These are phyloP conservation scores for Brasenia schreberi DNA, from an alignment of 164 flowering plant genomes.

Conservation along the genomic window DNA sequence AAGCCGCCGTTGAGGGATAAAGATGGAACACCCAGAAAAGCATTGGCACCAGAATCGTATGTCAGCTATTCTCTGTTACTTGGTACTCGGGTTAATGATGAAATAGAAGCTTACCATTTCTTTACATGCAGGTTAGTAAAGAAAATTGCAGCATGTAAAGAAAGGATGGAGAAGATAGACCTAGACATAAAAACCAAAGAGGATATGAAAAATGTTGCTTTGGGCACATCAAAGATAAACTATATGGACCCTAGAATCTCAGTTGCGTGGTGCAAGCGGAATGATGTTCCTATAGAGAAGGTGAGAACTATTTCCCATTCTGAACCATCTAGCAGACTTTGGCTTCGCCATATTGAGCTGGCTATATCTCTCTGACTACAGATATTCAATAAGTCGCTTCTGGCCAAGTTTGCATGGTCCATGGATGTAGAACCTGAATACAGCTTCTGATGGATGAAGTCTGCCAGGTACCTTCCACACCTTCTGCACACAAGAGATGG, in stretches of 20 bases:
- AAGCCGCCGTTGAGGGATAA: conserved; percentile 74
- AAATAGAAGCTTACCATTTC: neutral
- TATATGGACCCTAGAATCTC: conserved; percentile 95
- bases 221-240: conserved; percentile 95
- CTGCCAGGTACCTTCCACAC: neutral
- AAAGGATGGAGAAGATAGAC: conserved; percentile 75
- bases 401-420: conserved; percentile 92
- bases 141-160: conserved; percentile 61
- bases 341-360: neutral
- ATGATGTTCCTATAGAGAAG: conserved; percentile 98
- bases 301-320: conserved; percentile 17
- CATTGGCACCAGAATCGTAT: conserved; percentile 81
- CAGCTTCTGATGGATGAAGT: conserved; percentile 51
- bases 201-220: conserved; percentile 82
- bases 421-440: conserved; percentile 91
- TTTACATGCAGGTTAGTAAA: conserved; percentile 45
- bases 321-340: neutral
- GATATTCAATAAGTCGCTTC: conserved; percentile 88
- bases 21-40: conserved; percentile 74
- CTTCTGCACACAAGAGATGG: conserved; percentile 1
- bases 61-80: neutral
- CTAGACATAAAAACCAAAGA: conserved; percentile 66
- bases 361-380: conserved; percentile 13
- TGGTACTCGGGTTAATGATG: neutral
- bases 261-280: conserved; percentile 99